Base-by-base conservation (phyloP, 345 rosid genomes). In the Bruguiera parviflora region DNA sequence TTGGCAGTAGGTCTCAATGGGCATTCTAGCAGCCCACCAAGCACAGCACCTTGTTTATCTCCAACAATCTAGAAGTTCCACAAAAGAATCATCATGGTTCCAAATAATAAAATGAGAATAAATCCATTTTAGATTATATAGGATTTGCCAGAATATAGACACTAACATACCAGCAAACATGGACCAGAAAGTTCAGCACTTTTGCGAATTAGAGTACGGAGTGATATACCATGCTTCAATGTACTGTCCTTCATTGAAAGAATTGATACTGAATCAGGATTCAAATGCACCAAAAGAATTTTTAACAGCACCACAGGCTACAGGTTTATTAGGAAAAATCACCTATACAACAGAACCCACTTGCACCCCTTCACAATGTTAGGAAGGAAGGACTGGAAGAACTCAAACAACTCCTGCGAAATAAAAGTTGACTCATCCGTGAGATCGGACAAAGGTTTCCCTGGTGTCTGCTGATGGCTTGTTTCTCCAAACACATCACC, bases 201-300 rank as follows among this genome's bases (percentile, higher is more conserved):
- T 74, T 81, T 95, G 35, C 96, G 92, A 32, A 95, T 68, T 55
- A 95, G 96, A 0, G 99, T 95, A 57, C 92, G 99, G 9, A 95
- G 89, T 67, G 97, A 91, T 72, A 89, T 95, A 31, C 97, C 99
- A 86, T 95, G 93, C 82, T 86, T 95, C 81, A 84, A 79, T 75
- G 97, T 89, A 80, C 99, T 92, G 97, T 96, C 96, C 96, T 95
- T 91, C 92, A 91, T 80, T 66, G 66, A 87, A 80, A 75, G 62
- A 80, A 76, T 65, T 47, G 77, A 78, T 46, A 71, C 35, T 70
- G 65, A 79, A 80, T 77, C 63, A 79, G 83, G 72, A 75, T 69
- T 53, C 24, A 70, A 68, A 62, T 27, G 15, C 57, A 66, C 58
- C 31, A 64, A 28, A 31, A 68, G 3, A 70, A 69, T 5, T 39